Evolutionary conservation across 1,284 basidiomycete genomes (phyloP).

Genomic region (Porodaedalea pini): DNA sequence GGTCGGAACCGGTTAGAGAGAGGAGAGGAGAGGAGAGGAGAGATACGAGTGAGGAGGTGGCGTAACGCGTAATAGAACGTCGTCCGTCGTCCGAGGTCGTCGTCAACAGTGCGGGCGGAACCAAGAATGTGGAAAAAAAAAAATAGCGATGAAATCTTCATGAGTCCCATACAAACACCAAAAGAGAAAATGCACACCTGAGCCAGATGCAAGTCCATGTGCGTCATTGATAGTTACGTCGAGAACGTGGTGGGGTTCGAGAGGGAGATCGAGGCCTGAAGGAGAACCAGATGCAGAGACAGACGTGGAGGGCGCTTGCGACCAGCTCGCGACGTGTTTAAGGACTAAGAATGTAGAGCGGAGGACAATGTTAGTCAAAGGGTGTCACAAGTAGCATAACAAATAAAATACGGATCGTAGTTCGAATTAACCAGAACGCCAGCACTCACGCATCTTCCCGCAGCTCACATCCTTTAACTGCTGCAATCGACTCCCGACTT

Average conservation of each 20-base stretch:
- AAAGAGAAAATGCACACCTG: background rate
- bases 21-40: no score
- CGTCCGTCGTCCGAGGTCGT: background rate
- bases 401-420: no score
- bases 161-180: background rate
- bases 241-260: background rate
- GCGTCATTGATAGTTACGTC: background rate
- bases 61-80: background rate
- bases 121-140: background rate
- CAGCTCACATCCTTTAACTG: constrained; percentile 66
- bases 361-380: background rate
- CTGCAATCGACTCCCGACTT: constrained; percentile 70
- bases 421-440: constrained; percentile 11
- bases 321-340: constrained; percentile 19
- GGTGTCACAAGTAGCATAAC: no score
- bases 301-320: background rate
- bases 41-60: background rate
- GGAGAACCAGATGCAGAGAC: background rate
- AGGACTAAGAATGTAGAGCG: constrained; percentile 6
- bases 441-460: constrained; percentile 56
- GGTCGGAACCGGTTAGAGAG: no score
- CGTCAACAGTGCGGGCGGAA: background rate
- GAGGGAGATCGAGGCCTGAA: background rate
- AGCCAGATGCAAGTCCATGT: background rate
- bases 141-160: background rate